phyloP scores from a whole-genome alignment of 441 rosid species.

The Metrosideros polymorpha region DNA sequence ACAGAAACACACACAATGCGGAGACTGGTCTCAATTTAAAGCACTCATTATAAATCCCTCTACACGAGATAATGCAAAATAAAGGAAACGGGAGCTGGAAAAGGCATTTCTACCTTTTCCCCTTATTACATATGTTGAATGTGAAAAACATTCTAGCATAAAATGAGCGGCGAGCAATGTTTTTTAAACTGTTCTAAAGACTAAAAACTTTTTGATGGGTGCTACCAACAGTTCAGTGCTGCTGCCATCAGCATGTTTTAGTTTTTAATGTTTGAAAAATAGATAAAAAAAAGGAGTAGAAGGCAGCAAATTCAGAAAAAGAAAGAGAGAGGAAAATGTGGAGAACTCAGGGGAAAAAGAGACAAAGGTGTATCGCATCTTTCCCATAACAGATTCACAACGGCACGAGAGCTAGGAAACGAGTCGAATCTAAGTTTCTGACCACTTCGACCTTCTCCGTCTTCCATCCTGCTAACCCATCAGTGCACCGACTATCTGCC shows the following conservation, averaged over 20 bases:
- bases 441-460: not conserved
- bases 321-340: not conserved
- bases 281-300: fast-evolving
- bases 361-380: not conserved
- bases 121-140: not conserved
- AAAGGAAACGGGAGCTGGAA: not conserved
- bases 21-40: not conserved
- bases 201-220: not conserved
- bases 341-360: not conserved
- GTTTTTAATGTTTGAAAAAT: not conserved
- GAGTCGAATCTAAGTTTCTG: not conserved
- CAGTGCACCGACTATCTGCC: not conserved
- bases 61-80: not conserved
- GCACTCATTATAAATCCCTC: not conserved
- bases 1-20: not conserved
- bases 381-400: not conserved
- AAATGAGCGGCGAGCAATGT: not conserved
- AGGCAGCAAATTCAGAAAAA: not conserved
- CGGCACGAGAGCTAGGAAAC: not conserved
- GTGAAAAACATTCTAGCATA: not conserved
- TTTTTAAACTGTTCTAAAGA: not conserved
- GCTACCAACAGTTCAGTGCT: not conserved
- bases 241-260: not conserved
- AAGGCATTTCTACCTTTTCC: not conserved
- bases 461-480: not conserved